Percentiles rank a stretch among this genome's conserved stretches.
These are phyloP conservation scores for Thermothelomyces thermophilus DNA, from an alignment of 2,329 filamentous ascomycete genomes.

Conservation along the genomic window DNA sequence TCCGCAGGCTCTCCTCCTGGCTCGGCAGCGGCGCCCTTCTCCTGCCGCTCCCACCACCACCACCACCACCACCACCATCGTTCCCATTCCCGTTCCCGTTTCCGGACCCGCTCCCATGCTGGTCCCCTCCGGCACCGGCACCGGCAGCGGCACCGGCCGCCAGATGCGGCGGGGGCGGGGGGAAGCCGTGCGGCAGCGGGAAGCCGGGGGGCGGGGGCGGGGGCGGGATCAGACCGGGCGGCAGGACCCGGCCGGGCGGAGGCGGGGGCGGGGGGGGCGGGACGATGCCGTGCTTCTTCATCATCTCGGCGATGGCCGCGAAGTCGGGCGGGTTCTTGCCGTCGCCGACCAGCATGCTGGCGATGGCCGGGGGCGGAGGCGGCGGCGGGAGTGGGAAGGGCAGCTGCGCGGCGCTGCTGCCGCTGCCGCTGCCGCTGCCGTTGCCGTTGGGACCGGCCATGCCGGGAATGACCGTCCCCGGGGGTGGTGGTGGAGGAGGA, in stretches of 20 bases:
- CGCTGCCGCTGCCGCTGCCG: slow-evolving; percentile 32
- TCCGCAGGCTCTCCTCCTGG: slow-evolving; percentile 73
- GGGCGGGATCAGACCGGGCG: slow-evolving; percentile 42
- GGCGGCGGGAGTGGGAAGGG: slow-evolving; percentile 46
- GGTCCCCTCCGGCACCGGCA: too few relatives aligned
- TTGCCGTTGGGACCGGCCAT: slow-evolving; percentile 39
- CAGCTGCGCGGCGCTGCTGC: slow-evolving; percentile 34
- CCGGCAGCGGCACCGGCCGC: background rate
- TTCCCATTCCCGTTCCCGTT: background rate
- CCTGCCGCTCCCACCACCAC: slow-evolving; percentile 32
- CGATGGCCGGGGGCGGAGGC: slow-evolving; percentile 44
- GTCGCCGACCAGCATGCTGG: slow-evolving; percentile 45
- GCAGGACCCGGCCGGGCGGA: slow-evolving; percentile 34
- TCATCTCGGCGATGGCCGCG: slow-evolving; percentile 55
- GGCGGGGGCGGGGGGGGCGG: slow-evolving; percentile 49
- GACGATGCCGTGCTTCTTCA: slow-evolving; percentile 58
- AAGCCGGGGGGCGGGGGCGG: slow-evolving; percentile 32
- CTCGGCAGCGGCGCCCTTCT: slow-evolving; percentile 69
- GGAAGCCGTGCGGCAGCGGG: slow-evolving; percentile 34
- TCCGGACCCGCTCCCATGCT: background rate
- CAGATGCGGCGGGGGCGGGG: slow-evolving; percentile 30
- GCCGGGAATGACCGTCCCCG: slow-evolving; percentile 41
- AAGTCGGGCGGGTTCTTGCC: slow-evolving; percentile 55
- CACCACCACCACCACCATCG: slow-evolving; percentile 1
- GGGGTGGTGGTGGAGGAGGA: slow-evolving; percentile 28